These are phyloP conservation scores for Drechslerella coelobrocha DNA, from an alignment of 2,329 filamentous ascomycete genomes.

Conservation along the genomic window DNA sequence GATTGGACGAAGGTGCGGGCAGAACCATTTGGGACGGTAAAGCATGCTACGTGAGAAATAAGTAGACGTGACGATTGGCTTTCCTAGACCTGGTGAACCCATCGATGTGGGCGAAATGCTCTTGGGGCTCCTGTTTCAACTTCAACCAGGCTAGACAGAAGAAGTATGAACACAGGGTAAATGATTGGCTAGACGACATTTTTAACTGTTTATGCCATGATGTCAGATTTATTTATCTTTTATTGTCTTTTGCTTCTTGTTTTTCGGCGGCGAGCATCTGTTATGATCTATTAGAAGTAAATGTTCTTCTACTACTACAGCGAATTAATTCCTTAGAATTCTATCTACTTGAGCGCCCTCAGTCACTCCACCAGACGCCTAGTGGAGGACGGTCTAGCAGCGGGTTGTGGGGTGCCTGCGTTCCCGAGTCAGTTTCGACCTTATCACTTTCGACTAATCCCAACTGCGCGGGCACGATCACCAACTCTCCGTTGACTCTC, in stretches of 20 bases:
- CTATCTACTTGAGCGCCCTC: too few relatives aligned
- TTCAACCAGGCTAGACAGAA: too few relatives aligned
- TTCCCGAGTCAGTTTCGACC: too few relatives aligned
- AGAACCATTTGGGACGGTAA: conserved; percentile 80
- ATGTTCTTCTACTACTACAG: too few relatives aligned
- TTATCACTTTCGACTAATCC: too few relatives aligned
- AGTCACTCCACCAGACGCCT: too few relatives aligned
- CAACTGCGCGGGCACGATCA: too few relatives aligned
- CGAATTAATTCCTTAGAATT: too few relatives aligned
- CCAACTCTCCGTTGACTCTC: too few relatives aligned
- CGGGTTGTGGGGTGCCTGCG: too few relatives aligned
- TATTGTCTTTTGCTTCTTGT: neutral
- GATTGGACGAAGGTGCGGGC: conserved; percentile 92
- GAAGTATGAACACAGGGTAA: neutral
- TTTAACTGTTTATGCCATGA: conserved; percentile 46
- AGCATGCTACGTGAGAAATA: conserved; percentile 64
- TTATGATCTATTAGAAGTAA: neutral
- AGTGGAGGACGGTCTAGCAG: too few relatives aligned
- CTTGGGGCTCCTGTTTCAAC: neutral
- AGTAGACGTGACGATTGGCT: too few relatives aligned
- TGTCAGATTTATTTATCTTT: conserved; percentile 1
- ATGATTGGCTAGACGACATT: conserved; percentile 42
- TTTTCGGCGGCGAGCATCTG: neutral
- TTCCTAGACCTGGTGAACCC: neutral
- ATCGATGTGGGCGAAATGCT: neutral